Base-by-base conservation (phyloP, 495 filamentous ascomycete genomes). In the Aspergillus bertholletiae region DNA sequence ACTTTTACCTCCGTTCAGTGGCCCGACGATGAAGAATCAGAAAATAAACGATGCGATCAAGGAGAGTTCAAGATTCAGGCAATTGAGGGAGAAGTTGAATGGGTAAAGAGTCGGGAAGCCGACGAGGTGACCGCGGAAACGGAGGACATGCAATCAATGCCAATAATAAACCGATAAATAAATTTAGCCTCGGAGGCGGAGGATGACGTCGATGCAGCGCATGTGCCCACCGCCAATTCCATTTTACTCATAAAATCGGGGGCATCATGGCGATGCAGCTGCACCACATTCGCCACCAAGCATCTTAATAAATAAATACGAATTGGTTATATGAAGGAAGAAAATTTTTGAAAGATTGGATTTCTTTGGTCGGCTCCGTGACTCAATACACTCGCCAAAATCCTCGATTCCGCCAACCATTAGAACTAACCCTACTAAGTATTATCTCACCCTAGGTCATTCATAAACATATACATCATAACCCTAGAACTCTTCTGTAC, bases 181-280 rank as follows among this genome's bases (percentile, higher is more conserved):
- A n/a, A n/a, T n/a, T n/a, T n/a, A 43, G 20, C 18, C 39, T 43
- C 18, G 39, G 39, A 43, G 40, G 27, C 43, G 15, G 23, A 57
- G 45, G 26, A 47, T 47, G 61, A 64, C 61, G 60, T 64, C 61
- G 60, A 56, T 41, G 54, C 39, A 43, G 26, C 30, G 30, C 30
- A 32, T 32, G 30, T 32, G 30, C 49, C 51, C 21, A 27, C 22
- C 44, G 44, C 44, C 44, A n/a, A n/a, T 7, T 26, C 12, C 11
- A 23, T 20, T 46, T 20, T n/a, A n/a, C n/a, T n/a, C n/a, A n/a
- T n/a, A n/a, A n/a, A n/a, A n/a, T n/a, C n/a, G n/a, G n/a, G n/a
- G n/a, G n/a, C n/a, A n/a, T n/a, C n/a, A n/a, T n/a, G n/a, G n/a
- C n/a, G n/a, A n/a, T n/a, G n/a, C n/a, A n/a, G n/a, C n/a, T n/a